These are phyloP conservation scores for cucumber (Cucumis sativus) DNA, from an alignment of 306 rosid species.

Conservation along the genomic window Cucumber_9930_V3 NC_026657.2:21136001-21136500, in stretches of 20 bases:
- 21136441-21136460: conserved; percentile 40
- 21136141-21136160: neutral
- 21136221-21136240: conserved; percentile 63
- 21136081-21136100: conserved; percentile 95
- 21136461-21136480: neutral
- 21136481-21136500: neutral
- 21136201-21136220: conserved; percentile 66
- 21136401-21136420: conserved; percentile 66
- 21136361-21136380: conserved; percentile 56
- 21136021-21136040: conserved; percentile 44
- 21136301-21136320: neutral
- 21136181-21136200: neutral
- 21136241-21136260: conserved; percentile 74
- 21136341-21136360: neutral
- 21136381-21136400: conserved; percentile 55
- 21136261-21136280: conserved; percentile 73
- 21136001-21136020: conserved; percentile 44
- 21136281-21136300: neutral
- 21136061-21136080: conserved; percentile 61
- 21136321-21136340: neutral
- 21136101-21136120: conserved; percentile 80
- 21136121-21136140: neutral
- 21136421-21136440: conserved; percentile 65
- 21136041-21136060: conserved; percentile 53
- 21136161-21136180: neutral